Percentiles rank a stretch among this genome's conserved stretches.
Conservation (phyloP, 148 eudicot genomes). For the Dysphania ambrosioides region DNA sequence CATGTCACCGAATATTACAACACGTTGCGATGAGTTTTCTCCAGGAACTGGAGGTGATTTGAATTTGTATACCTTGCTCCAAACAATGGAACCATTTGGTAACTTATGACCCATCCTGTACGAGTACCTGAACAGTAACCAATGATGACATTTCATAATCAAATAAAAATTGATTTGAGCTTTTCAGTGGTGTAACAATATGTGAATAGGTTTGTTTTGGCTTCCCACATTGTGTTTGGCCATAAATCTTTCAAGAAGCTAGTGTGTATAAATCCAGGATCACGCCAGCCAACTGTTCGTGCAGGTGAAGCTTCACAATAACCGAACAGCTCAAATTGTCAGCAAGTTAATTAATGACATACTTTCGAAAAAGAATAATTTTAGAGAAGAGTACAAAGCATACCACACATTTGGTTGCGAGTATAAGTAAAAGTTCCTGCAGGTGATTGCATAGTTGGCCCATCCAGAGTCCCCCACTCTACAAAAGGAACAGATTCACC, state of each 20-base stretch:
- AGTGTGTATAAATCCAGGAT: conserved; percentile 64
- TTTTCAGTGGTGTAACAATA: too few relatives aligned
- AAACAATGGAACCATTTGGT: conserved; percentile 44
- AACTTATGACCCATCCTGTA: conserved; percentile 65
- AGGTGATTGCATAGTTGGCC: conserved; percentile 15
- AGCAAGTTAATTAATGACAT: background rate
- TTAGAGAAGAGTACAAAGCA: background rate
- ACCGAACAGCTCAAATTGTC: background rate
- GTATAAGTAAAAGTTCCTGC: conserved; percentile 33
- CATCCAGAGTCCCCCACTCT: conserved; percentile 24
- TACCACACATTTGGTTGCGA: conserved; percentile 36
- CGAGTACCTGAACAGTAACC: conserved; percentile 46
- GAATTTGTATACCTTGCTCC: conserved; percentile 50
- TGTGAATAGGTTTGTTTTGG: background rate
- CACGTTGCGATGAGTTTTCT: conserved; percentile 55
- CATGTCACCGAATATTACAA: conserved; percentile 75
- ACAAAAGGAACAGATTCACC: conserved; percentile 31
- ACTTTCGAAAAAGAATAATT: background rate
- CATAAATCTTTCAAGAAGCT: conserved; percentile 56
- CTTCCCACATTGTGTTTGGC: conserved; percentile 52
- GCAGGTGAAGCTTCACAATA: conserved; percentile 49
- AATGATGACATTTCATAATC: background rate
- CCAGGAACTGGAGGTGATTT: conserved; percentile 77
- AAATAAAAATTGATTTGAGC: too few relatives aligned
- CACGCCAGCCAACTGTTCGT: conserved; percentile 69